Conservation (phyloP, 192 early-diverging fungal genomes). For the Backusella tuberculispora region DNA sequence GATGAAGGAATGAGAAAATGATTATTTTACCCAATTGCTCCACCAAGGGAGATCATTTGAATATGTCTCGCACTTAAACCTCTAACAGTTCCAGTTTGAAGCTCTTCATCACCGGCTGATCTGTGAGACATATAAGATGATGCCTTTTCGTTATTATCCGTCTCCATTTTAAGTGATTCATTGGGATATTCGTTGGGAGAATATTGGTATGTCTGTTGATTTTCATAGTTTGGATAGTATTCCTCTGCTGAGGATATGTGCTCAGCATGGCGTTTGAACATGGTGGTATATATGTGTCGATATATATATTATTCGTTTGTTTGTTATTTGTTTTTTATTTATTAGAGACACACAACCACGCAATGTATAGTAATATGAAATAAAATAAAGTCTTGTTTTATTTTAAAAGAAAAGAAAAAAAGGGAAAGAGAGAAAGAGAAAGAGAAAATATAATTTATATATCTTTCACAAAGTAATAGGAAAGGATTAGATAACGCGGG, state of each 20-base stretch:
- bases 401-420: no score
- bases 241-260: conserved; percentile 4
- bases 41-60: conserved; percentile 39
- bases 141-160: neutral
- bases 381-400: no score
- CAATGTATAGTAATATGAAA: no score
- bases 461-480: neutral
- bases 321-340: no score
- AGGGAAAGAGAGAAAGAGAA: no score
- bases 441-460: no score
- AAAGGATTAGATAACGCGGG: neutral
- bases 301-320: no score
- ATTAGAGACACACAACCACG: no score
- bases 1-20: neutral
- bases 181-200: neutral
- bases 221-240: conserved; percentile 4
- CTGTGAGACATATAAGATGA: conserved; percentile 11
- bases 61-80: conserved; percentile 33
- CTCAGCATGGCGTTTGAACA: conserved; percentile 1
- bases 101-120: conserved; percentile 17
- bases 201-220: neutral
- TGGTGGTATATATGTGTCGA: neutral
- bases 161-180: neutral
- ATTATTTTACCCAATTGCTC: conserved; percentile 30
- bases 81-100: conserved; percentile 15